These are phyloP conservation scores for Arachnomyces sp. DNA, from an alignment of 2,329 filamentous ascomycete species.

Conservation along the genomic window DNA sequence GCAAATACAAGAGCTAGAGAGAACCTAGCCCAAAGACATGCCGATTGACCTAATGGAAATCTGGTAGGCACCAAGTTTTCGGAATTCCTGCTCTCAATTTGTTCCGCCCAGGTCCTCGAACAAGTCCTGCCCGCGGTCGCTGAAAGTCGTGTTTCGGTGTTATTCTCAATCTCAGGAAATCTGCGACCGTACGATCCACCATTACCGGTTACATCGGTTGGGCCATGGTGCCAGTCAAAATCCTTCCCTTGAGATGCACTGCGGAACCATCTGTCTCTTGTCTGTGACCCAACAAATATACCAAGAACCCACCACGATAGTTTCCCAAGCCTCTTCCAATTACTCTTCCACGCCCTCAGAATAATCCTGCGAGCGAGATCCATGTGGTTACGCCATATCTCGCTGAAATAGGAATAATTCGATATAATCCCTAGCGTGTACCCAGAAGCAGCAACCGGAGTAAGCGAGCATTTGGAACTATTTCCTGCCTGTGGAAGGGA, in stretches of 20 bases:
- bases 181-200: background rate
- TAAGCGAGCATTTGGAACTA: background rate
- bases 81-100: too few relatives aligned
- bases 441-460: background rate
- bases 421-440: conserved; percentile 12
- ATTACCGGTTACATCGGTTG: too few relatives aligned
- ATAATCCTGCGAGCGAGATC: conserved; percentile 24
- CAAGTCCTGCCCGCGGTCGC: conserved; percentile 12
- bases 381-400: conserved; percentile 15
- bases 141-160: conserved; percentile 13
- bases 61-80: too few relatives aligned
- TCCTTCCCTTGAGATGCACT: conserved; percentile 3
- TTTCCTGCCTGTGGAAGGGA: background rate
- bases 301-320: conserved; percentile 32
- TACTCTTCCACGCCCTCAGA: conserved; percentile 26
- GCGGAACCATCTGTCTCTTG: conserved; percentile 11
- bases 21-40: conserved; percentile 39
- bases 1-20: conserved; percentile 41
- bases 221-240: background rate
- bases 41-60: too few relatives aligned
- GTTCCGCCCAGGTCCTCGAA: conserved; percentile 1
- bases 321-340: conserved; percentile 23
- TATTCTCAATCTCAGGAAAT: conserved; percentile 11
- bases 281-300: conserved; percentile 19
- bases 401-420: conserved; percentile 15